Percentiles rank a stretch among this genome's conserved stretches.
These are phyloP conservation scores for Tetrahymena malaccensis DNA, from an alignment of 73 alveolate genomes.

Conservation along the genomic window DNA sequence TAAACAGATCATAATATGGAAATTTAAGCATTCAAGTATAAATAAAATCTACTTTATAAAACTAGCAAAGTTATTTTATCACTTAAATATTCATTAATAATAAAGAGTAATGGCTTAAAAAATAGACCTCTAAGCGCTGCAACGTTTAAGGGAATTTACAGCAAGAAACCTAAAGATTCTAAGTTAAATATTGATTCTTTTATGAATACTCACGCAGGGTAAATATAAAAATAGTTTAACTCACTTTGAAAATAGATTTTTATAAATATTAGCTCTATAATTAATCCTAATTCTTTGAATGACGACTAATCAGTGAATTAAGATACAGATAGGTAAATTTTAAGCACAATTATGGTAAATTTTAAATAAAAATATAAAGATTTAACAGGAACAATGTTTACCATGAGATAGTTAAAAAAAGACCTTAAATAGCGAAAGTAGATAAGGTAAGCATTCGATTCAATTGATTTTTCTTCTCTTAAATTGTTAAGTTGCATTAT, in stretches of 20 bases:
- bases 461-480: neutral
- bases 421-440: neutral
- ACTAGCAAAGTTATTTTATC: neutral
- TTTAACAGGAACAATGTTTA: neutral
- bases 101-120: neutral
- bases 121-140: neutral
- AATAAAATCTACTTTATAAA: neutral
- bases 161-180: neutral
- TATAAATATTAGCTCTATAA: neutral
- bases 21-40: neutral
- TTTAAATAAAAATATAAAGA: neutral
- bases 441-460: neutral
- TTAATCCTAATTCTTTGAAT: neutral
- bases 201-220: neutral
- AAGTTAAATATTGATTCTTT: neutral
- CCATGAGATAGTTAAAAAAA: neutral
- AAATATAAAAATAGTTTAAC: no score
- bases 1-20: neutral
- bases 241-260: neutral
- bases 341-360: neutral
- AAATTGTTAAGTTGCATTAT: neutral
- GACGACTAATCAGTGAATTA: neutral
- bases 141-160: neutral
- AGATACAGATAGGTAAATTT: neutral
- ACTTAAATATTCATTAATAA: neutral